Base-by-base conservation (phyloP, 805 yeast genomes). In the Barnettozyma sucrosica region DNA sequence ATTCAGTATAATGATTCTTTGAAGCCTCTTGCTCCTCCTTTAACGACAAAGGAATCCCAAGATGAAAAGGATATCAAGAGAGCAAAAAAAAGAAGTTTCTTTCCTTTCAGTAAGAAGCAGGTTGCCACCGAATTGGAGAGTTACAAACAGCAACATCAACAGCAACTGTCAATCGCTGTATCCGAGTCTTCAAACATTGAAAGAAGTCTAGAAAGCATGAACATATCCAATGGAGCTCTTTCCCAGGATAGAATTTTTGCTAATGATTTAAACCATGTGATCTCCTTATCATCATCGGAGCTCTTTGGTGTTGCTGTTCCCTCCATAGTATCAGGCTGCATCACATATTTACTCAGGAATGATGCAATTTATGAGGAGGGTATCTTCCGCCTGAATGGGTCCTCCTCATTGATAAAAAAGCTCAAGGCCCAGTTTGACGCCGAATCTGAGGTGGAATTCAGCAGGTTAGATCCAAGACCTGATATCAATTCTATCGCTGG, bases 401-500 rank as follows among this genome's bases (percentile, higher is more conserved):
- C 95, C 33, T 85, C 89, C 47, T 76, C 89, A 1, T 74, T 83
- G 45, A 88, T 87, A 36, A 79, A 82, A 53, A 77, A 72, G 36
- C 72, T 87, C 49, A 86, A 83, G 57, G 86, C 79, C 41, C 71
- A 68, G 41, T 92, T 85, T 68, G 87, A 89, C 61, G 70, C 63
- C 11, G 71, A 75, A 5, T 75, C 76, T 48, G 97, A 90, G 62
- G 69, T 86, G 40, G 89, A 87, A 58, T 70, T 90, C 45, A 71
- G 52, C 65, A 66, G 33, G 53, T 23, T 76, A 23, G 63, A 65
- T 0, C 63, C 72, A 32, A 65, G 62, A 56, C 68, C 62, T 43
- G 97, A 90, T 64, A 82, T 87, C 26, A 89, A 92, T 64, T 85
- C 96, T 0, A 84, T 88, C 7, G 84, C 97, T 3, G 96, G 97